Evolutionary conservation across 1,284 basidiomycete species (phyloP), one percentile per base, ranked within the genome.

Genomic region (Boletellus deceptivus): DNA sequence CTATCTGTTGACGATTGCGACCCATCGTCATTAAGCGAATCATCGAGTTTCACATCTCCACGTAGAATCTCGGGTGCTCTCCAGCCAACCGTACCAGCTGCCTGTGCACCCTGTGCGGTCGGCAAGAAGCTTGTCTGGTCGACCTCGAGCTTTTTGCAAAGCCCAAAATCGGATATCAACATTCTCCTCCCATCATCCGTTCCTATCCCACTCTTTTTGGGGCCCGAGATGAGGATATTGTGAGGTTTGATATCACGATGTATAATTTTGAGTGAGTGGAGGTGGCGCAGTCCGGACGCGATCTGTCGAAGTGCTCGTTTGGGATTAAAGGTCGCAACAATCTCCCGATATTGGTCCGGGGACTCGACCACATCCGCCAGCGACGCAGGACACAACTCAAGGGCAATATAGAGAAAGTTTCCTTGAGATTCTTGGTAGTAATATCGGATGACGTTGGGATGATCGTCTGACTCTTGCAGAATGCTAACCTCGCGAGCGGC

Each of bases 191-290:
- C 77, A n/a, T 67, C 70, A 55, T 70, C 72, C 56, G 69, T 70
- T n/a, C 73, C 72, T 42, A 79, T 72, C 59, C 63, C 63, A 20
- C 81, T 78, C 49, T 79, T 75, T 63, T 86, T 87, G 16, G 82
- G 80, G 22, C 75, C 73, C 6, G 89, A 91, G n/a, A 98, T 82
- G 8, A 99, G 80, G 50, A 99, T 98, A 65, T 99, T 99, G 70
- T 97, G 95, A 4, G 96, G 96, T 67, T 99, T 99, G 71, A 99
- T 97, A 68, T 99, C 96, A 25, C 97, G 85, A 73, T 99, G 97
- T 20, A 99, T 87, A 58, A 99, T 92, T 72, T 97, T 98, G 62
- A 99, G 83, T 22, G 83, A 89, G 67, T 99, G 96, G 9, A 99
- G 76, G 70, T 98, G 94, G 48, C 86, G 80, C 50, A 99, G 69